Conservation (phyloP, 139 green algal genomes). For the Penium margaritaceum region DNA sequence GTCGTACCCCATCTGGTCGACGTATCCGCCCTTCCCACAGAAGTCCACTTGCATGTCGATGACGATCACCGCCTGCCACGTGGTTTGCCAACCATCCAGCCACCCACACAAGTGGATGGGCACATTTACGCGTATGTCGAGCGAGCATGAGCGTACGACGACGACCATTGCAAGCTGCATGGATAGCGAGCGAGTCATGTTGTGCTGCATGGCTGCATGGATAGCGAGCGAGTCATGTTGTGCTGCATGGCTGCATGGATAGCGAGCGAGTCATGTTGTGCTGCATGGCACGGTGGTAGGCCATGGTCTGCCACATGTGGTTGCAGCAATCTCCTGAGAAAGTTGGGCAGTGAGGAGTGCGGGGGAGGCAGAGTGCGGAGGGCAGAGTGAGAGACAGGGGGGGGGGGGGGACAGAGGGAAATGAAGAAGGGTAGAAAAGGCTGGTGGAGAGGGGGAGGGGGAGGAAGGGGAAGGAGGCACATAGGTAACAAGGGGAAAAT, state of each 20-base stretch:
- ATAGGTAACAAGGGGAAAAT: background rate
- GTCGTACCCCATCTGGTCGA: constrained; percentile 63
- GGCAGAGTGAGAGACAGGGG: background rate
- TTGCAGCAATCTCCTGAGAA: background rate
- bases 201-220: background rate
- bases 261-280: background rate
- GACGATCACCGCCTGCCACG: constrained; percentile 48
- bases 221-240: too few relatives aligned
- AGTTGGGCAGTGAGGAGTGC: background rate
- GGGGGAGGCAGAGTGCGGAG: background rate
- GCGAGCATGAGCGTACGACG: background rate
- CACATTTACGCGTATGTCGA: too few relatives aligned
- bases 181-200: background rate
- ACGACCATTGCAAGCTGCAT: background rate
- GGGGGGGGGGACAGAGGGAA: background rate
- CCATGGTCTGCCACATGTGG: background rate
- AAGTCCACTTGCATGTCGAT: constrained; percentile 71
- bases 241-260: background rate
- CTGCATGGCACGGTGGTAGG: background rate
- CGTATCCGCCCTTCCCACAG: constrained; percentile 59
- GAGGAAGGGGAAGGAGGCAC: background rate
- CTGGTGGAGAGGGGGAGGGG: background rate
- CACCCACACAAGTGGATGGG: background rate
- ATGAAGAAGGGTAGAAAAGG: background rate
- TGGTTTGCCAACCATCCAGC: background rate